A percentile compares a stretch with the other conserved stretches of the same genome.
Conservation (phyloP, 306 rosid genomes). For the Hylodesmum podocarpum region DNA sequence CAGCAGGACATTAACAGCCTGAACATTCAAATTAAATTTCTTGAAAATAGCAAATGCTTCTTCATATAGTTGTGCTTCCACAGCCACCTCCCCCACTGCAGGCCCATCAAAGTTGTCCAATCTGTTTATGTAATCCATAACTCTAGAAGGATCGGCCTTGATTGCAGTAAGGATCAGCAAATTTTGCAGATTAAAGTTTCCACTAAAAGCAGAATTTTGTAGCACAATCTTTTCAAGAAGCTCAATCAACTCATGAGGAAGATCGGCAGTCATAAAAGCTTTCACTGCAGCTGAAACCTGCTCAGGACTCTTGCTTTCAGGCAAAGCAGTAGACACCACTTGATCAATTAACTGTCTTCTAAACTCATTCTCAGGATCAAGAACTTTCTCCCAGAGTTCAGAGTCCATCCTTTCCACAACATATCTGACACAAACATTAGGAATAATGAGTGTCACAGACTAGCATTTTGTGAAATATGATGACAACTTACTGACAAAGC, state of each 20-base stretch:
- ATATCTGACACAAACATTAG: slow-evolving; percentile 56
- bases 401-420: slow-evolving; percentile 97
- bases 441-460: slow-evolving; percentile 3
- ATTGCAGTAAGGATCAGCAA: slow-evolving; percentile 88
- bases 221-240: slow-evolving; percentile 97
- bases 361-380: slow-evolving; percentile 79
- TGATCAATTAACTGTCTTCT: slow-evolving; percentile 94
- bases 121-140: slow-evolving; percentile 93
- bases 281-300: slow-evolving; percentile 97
- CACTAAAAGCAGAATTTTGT: slow-evolving; percentile 94
- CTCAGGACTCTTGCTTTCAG: slow-evolving; percentile 98
- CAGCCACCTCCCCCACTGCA: slow-evolving; percentile 96
- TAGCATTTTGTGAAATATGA: slow-evolving; percentile 1
- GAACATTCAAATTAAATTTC: slow-evolving; percentile 93
- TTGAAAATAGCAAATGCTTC: slow-evolving; percentile 89
- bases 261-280: slow-evolving; percentile 99
- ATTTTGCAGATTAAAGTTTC: slow-evolving; percentile 90
- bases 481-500: background rate
- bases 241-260: slow-evolving; percentile 95
- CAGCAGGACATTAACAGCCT: slow-evolving; percentile 82
- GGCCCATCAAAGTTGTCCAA: slow-evolving; percentile 96
- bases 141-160: slow-evolving; percentile 96
- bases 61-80: slow-evolving; percentile 86
- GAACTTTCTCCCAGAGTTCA: slow-evolving; percentile 91
- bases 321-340: slow-evolving; percentile 96